Evolutionary conservation across 1,284 basidiomycete genomes (phyloP).

Genomic region (Cutaneotrichosporon dermatis): DNA sequence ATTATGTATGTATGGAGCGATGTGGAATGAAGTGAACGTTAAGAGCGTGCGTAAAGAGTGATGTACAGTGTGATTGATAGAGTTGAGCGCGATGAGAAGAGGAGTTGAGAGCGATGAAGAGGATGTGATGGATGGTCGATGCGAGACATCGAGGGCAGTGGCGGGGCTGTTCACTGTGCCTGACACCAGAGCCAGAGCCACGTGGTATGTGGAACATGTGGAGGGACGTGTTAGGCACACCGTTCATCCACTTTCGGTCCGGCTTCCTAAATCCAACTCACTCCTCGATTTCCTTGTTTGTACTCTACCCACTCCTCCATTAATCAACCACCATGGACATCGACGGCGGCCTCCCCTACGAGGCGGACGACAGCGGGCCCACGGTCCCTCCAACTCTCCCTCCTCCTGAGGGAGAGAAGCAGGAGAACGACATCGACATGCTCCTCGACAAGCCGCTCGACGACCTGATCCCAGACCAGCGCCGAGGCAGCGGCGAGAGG

Average conservation of each 20-base stretch:
- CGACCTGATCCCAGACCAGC: conserved; percentile 22
- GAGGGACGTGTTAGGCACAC: not conserved
- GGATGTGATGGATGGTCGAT: too few relatives aligned
- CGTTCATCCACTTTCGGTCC: too few relatives aligned
- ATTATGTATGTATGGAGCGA: not conserved
- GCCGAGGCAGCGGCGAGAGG: not conserved
- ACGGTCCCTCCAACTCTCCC: not conserved
- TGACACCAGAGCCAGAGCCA: too few relatives aligned
- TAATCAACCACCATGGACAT: conserved; percentile 7
- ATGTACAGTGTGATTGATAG: too few relatives aligned
- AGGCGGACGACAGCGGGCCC: conserved; percentile 12
- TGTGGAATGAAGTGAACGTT: not conserved
- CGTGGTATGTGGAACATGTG: too few relatives aligned
- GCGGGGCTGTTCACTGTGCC: too few relatives aligned
- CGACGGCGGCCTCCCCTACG: conserved; percentile 35
- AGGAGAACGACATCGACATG: conserved; percentile 14
- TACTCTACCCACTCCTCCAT: not conserved
- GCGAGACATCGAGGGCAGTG: too few relatives aligned
- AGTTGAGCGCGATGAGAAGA: too few relatives aligned
- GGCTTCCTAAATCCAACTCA: not conserved
- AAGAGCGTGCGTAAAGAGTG: too few relatives aligned
- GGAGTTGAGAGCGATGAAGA: too few relatives aligned
- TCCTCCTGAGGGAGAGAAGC: not conserved
- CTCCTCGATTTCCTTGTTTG: not conserved
- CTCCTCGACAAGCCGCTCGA: conserved; percentile 37